A percentile compares a stretch with the other conserved stretches of the same genome.
Evolutionary conservation across 2,329 filamentous ascomycete genomes (phyloP).

Genomic region (Aureobasidium sp.): DNA sequence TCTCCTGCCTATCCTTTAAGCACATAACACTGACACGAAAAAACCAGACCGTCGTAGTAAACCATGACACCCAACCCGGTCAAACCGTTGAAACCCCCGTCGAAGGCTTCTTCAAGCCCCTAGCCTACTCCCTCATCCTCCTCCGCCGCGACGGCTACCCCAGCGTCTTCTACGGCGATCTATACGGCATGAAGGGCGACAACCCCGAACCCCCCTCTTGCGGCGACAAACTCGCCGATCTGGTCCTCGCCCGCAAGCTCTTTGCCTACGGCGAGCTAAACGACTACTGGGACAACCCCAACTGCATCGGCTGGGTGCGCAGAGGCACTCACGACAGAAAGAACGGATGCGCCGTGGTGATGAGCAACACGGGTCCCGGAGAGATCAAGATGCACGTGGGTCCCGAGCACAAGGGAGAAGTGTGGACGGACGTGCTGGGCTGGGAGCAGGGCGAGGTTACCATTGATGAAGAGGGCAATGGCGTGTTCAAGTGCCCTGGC

Average conservation of each 20-base stretch:
- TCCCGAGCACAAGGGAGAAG: slow-evolving; percentile 41
- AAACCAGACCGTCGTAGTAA: slow-evolving; percentile 54
- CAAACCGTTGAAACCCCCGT: slow-evolving; percentile 59
- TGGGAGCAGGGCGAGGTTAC: slow-evolving; percentile 50
- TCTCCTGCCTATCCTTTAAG: not conserved
- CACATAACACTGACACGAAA: not conserved
- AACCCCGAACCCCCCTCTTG: slow-evolving; percentile 44
- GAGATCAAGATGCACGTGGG: slow-evolving; percentile 58
- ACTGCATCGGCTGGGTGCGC: slow-evolving; percentile 56
- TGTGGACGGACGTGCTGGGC: slow-evolving; percentile 58
- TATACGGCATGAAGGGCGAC: slow-evolving; percentile 54
- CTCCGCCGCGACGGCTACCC: slow-evolving; percentile 57
- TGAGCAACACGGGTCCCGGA: slow-evolving; percentile 25
- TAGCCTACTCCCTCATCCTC: slow-evolving; percentile 66
- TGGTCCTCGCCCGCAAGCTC: slow-evolving; percentile 55
- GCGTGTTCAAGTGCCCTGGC: slow-evolving; percentile 48
- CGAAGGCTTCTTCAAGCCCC: slow-evolving; percentile 60
- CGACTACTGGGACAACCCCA: slow-evolving; percentile 55
- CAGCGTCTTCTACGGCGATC: slow-evolving; percentile 64
- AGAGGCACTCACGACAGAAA: slow-evolving; percentile 44
- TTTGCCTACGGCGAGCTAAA: slow-evolving; percentile 59
- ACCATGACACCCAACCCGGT: slow-evolving; percentile 62
- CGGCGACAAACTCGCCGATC: slow-evolving; percentile 43
- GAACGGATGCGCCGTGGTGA: slow-evolving; percentile 47
- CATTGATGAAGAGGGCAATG: slow-evolving; percentile 55